A percentile compares a stretch with the other conserved stretches of the same genome.
Conservation (phyloP, 2,329 filamentous ascomycete species). For the Zasmidium angulare region DNA sequence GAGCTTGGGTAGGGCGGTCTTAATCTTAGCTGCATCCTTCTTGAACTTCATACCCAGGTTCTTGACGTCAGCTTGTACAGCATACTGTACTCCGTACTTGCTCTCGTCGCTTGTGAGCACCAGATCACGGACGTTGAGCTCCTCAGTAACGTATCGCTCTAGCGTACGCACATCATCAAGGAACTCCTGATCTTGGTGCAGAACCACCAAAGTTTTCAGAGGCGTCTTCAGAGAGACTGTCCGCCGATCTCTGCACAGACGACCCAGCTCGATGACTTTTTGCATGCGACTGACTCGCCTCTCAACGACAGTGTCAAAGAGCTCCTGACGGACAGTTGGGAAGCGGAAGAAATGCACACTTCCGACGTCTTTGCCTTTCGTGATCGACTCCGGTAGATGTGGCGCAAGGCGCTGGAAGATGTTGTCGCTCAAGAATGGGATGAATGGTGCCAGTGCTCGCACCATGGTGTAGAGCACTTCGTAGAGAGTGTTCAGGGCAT, state of each 20-base stretch:
- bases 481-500: slow-evolving; percentile 90
- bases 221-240: slow-evolving; percentile 87
- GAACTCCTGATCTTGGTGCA: slow-evolving; percentile 79
- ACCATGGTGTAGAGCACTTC: slow-evolving; percentile 89
- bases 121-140: slow-evolving; percentile 85
- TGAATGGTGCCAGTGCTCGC: slow-evolving; percentile 88
- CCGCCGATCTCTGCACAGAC: slow-evolving; percentile 81
- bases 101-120: slow-evolving; percentile 83
- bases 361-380: slow-evolving; percentile 66
- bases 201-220: slow-evolving; percentile 82
- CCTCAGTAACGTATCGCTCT: slow-evolving; percentile 84
- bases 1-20: slow-evolving; percentile 80
- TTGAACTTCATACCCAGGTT: slow-evolving; percentile 95
- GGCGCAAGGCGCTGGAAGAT: slow-evolving; percentile 84
- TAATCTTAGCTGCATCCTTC: slow-evolving; percentile 88
- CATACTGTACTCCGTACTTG: slow-evolving; percentile 90
- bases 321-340: slow-evolving; percentile 81
- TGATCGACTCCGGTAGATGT: slow-evolving; percentile 72
- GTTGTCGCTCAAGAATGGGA: slow-evolving; percentile 90
- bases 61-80: slow-evolving; percentile 87
- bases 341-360: slow-evolving; percentile 92
- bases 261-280: slow-evolving; percentile 85
- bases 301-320: slow-evolving; percentile 85
- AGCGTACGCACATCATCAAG: slow-evolving; percentile 83
- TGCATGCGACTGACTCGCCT: slow-evolving; percentile 89